Conservation (phyloP, 768 basidiomycete species). For the Coprinopsis sp. region DNA sequence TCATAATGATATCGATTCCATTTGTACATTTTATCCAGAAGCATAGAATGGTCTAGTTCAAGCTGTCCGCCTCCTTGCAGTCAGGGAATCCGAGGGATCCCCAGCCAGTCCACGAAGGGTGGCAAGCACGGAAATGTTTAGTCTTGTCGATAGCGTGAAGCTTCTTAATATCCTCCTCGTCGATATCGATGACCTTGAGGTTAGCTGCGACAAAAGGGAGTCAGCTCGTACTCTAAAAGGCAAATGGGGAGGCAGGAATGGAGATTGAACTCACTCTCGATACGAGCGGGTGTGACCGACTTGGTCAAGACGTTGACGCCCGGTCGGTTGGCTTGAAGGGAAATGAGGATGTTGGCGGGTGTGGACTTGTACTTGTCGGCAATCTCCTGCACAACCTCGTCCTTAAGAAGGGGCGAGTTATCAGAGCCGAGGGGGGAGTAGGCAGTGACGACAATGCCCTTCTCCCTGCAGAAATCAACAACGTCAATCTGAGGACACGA, state of each 20-base stretch:
- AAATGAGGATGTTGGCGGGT: constrained; percentile 66
- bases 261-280: no score
- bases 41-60: no score
- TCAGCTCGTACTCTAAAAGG: no score
- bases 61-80: constrained; percentile 27
- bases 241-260: no score
- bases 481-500: constrained; percentile 66
- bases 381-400: constrained; percentile 55
- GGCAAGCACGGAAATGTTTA: constrained; percentile 59
- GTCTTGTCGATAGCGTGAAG: constrained; percentile 58
- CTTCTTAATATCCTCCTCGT: constrained; percentile 54
- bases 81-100: constrained; percentile 60
- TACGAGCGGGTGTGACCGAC: constrained; percentile 67
- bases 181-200: constrained; percentile 54
- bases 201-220: no score
- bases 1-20: no score
- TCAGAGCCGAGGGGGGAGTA: constrained; percentile 79
- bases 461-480: constrained; percentile 52
- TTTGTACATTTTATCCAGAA: no score
- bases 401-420: constrained; percentile 59
- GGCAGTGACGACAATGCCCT: constrained; percentile 68
- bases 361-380: constrained; percentile 56
- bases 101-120: constrained; percentile 61
- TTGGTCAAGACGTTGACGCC: constrained; percentile 67
- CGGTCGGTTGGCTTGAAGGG: constrained; percentile 66